phyloP scores from a whole-genome alignment of 345 rosid species.

The Bruguiera parviflora region DNA sequence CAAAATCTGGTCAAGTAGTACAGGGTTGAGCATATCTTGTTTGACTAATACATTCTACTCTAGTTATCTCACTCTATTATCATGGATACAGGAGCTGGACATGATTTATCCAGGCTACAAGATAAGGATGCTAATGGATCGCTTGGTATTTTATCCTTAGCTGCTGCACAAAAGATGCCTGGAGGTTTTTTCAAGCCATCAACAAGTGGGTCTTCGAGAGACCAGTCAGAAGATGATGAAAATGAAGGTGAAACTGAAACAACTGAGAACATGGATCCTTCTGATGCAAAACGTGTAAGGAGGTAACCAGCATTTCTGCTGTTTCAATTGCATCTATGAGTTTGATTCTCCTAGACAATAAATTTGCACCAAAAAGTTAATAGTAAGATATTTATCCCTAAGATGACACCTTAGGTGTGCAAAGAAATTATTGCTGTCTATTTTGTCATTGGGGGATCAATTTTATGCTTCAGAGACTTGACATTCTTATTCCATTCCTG shows the following conservation, averaged over 20 bases:
- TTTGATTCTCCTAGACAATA: neutral
- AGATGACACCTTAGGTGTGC: neutral
- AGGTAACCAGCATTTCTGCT: constrained; percentile 19
- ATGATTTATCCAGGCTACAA: constrained; percentile 27
- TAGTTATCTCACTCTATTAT: constrained; percentile 14
- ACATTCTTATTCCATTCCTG: neutral
- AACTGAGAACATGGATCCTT: constrained; percentile 35
- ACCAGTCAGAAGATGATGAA: constrained; percentile 29
- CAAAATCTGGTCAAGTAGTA: constrained; percentile 1
- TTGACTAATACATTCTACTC: constrained; percentile 4
- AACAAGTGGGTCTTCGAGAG: constrained; percentile 27
- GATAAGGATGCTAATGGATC: constrained; percentile 36
- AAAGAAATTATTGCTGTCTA: neutral
- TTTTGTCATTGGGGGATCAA: neutral
- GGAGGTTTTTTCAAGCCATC: constrained; percentile 11
- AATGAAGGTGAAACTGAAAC: constrained; percentile 29
- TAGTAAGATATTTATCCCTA: neutral
- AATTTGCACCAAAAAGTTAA: neutral
- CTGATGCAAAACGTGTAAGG: constrained; percentile 25
- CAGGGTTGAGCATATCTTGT: constrained; percentile 5
- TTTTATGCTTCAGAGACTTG: neutral
- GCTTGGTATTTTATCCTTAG: constrained; percentile 28
- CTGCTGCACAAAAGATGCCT: constrained; percentile 38
- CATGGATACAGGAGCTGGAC: constrained; percentile 26
- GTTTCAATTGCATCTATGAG: constrained; percentile 1